Evolutionary conservation across 495 filamentous ascomycete species (phyloP).

Genomic region (Bombardia bombarda): DNA sequence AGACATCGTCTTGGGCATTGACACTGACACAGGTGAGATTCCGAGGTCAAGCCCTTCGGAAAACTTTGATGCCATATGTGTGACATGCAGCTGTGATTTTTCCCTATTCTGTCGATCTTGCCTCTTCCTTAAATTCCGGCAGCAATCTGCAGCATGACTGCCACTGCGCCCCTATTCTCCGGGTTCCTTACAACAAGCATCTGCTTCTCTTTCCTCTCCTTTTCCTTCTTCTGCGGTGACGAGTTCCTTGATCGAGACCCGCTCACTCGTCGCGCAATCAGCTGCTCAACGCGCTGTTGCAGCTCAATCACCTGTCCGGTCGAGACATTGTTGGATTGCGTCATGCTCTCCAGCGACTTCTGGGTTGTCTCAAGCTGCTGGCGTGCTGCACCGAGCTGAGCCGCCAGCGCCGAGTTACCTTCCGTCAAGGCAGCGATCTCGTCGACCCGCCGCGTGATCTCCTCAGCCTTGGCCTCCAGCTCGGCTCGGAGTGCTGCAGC

Average conservation of each 20-base stretch:
- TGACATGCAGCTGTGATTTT: too few species aligned
- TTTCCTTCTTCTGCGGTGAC: conserved; percentile 19
- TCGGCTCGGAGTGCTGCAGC: conserved; percentile 18
- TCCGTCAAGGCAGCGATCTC: conserved; percentile 19
- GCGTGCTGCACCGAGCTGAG: conserved; percentile 16
- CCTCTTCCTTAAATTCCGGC: conserved; percentile 20
- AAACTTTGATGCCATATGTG: too few species aligned
- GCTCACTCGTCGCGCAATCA: conserved; percentile 5
- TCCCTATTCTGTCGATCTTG: too few species aligned
- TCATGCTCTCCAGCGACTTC: conserved; percentile 12
- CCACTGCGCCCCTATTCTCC: conserved; percentile 24
- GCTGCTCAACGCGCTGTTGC: conserved; percentile 16
- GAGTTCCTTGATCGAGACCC: conserved; percentile 20
- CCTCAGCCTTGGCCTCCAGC: conserved; percentile 19
- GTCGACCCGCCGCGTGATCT: conserved; percentile 18
- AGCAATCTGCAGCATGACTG: conserved; percentile 26
- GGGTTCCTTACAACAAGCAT: conserved; percentile 28
- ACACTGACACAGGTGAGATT: too few species aligned
- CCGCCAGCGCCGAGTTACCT: conserved; percentile 16
- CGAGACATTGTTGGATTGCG: conserved; percentile 15
- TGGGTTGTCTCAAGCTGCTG: conserved; percentile 16
- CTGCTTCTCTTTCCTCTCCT: conserved; percentile 22
- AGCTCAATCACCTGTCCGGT: conserved; percentile 13
- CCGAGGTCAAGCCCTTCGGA: too few species aligned
- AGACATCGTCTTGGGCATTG: too few species aligned